phyloP scores from a whole-genome alignment of 495 filamentous ascomycete species.

The Glonium stellatum region DNA sequence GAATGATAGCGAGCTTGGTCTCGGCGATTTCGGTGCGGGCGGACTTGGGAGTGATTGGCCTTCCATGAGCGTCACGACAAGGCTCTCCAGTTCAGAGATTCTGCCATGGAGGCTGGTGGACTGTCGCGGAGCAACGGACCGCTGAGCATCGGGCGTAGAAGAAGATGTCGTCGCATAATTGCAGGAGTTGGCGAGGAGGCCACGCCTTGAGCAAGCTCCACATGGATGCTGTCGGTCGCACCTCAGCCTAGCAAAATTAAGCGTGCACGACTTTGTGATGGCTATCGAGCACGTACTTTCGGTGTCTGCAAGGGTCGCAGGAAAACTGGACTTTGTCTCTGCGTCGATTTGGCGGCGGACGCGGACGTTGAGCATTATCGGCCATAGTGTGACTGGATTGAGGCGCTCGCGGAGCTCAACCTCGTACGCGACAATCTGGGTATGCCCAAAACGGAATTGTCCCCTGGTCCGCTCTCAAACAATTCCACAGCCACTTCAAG shows the following conservation, averaged over 20 bases:
- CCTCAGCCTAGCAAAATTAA: background rate
- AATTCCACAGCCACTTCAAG: too few species aligned
- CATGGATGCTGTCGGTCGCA: background rate
- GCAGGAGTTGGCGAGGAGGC: background rate
- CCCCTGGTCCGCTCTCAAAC: too few species aligned
- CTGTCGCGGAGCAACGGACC: background rate
- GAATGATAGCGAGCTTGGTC: too few species aligned
- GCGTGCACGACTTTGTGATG: background rate
- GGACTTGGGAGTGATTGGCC: background rate
- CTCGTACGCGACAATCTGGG: too few species aligned
- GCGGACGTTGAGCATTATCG: too few species aligned
- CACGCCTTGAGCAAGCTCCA: background rate
- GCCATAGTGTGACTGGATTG: too few species aligned
- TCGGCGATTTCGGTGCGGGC: background rate
- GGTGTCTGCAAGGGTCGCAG: constrained; percentile 27
- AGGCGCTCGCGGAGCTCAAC: too few species aligned
- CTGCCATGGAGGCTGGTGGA: background rate
- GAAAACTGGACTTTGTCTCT: constrained; percentile 25
- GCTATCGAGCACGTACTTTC: constrained; percentile 25
- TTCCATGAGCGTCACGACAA: background rate
- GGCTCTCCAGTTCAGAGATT: background rate
- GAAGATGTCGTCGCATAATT: background rate
- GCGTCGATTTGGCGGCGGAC: constrained; percentile 9
- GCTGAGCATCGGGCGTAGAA: too few species aligned
- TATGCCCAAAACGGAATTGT: too few species aligned